A percentile compares a stretch with the other conserved stretches of the same genome.
Conservation (phyloP, 352 stramenopile genomes). For the Phytophthora cryptogea region DNA sequence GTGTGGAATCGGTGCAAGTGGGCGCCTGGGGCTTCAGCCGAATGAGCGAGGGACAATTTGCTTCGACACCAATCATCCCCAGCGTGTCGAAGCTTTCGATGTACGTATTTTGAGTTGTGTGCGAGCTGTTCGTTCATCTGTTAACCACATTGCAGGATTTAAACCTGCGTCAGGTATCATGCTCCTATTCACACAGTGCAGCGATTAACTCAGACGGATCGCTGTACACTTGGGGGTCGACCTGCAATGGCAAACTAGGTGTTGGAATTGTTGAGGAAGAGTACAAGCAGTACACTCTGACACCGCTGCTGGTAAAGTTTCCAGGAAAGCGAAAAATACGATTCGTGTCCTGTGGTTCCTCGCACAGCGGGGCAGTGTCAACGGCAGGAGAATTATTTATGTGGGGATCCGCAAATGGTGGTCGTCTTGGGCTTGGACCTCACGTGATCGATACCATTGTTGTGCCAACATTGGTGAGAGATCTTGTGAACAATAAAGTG, state of each 20-base stretch:
- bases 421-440: constrained; percentile 86
- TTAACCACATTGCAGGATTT: constrained; percentile 32
- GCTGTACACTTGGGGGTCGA: constrained; percentile 91
- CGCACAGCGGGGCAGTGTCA: constrained; percentile 78
- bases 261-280: constrained; percentile 82
- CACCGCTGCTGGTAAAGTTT: constrained; percentile 75
- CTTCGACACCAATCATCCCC: constrained; percentile 68
- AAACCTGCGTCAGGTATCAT: constrained; percentile 53
- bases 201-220: constrained; percentile 72
- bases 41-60: constrained; percentile 57
- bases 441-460: constrained; percentile 67
- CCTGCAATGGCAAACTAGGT: constrained; percentile 84
- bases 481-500: constrained; percentile 62
- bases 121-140: not conserved
- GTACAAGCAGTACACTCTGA: constrained; percentile 79
- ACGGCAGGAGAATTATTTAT: constrained; percentile 80
- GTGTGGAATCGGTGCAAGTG: constrained; percentile 85
- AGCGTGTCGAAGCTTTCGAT: constrained; percentile 57
- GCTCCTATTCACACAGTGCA: constrained; percentile 89
- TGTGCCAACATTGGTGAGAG: constrained; percentile 84
- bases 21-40: constrained; percentile 77
- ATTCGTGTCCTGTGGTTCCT: constrained; percentile 88
- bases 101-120: constrained; percentile 35
- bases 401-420: constrained; percentile 93
- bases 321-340: constrained; percentile 62